Percentiles rank a stretch among this genome's conserved stretches.
These are phyloP conservation scores for Fusarium oligoseptatum DNA, from an alignment of 2,329 filamentous ascomycete genomes.

Conservation along the genomic window DNA sequence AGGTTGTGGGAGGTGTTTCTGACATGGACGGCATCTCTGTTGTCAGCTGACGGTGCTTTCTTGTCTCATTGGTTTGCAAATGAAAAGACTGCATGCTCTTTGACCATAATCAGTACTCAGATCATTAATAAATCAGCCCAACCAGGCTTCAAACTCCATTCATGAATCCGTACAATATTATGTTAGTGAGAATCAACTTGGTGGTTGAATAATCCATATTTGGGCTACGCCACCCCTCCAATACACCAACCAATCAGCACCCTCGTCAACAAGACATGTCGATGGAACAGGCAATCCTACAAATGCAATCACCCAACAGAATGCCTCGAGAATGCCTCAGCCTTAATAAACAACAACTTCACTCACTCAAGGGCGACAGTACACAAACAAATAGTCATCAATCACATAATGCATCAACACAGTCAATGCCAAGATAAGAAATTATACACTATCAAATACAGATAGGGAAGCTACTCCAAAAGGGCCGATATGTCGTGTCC, in stretches of 20 bases:
- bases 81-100: background rate
- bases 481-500: constrained; percentile 41
- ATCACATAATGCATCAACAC: constrained; percentile 8
- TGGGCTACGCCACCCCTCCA: background rate
- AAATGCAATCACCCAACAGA: constrained; percentile 13
- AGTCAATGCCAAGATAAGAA: constrained; percentile 42
- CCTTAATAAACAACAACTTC: background rate
- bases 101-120: background rate
- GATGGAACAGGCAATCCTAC: constrained; percentile 31
- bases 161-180: background rate
- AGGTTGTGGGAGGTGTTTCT: background rate
- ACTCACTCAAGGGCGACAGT: background rate
- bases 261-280: background rate
- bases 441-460: constrained; percentile 56
- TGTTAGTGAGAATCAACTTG: background rate
- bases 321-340: background rate
- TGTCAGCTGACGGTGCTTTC: background rate
- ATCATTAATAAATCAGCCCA: background rate
- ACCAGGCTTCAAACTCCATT: background rate
- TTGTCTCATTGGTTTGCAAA: background rate
- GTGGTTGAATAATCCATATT: background rate
- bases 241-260: constrained; percentile 23
- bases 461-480: constrained; percentile 49
- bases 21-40: background rate
- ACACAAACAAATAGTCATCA: background rate